A percentile compares a stretch with the other conserved stretches of the same genome.
phyloP scores from a whole-genome alignment of 257 asterid genomes.

The Sherardia arvensis region DNA sequence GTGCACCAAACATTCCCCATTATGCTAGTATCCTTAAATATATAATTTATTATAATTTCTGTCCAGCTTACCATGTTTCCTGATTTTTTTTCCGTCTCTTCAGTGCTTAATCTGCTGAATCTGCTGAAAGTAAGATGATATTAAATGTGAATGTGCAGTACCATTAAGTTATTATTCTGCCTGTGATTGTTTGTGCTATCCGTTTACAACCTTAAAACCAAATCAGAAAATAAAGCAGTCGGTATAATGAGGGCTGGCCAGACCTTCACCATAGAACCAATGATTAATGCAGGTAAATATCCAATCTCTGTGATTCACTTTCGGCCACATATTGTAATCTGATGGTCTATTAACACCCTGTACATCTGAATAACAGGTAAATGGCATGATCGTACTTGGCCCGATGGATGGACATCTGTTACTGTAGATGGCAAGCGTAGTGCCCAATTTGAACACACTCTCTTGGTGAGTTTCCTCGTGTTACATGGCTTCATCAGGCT shows the following conservation, averaged over 20 bases:
- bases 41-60: too few relatives aligned
- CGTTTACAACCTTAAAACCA: slow-evolving; percentile 37
- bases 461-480: slow-evolving; percentile 41
- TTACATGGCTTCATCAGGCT: not conserved
- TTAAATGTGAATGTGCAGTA: too few relatives aligned
- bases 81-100: not conserved
- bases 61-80: not conserved
- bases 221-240: slow-evolving; percentile 90
- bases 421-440: slow-evolving; percentile 95
- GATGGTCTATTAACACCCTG: not conserved
- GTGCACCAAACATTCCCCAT: slow-evolving; percentile 98
- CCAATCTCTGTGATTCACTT: not conserved
- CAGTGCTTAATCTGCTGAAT: not conserved
- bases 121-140: not conserved
- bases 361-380: slow-evolving; percentile 38
- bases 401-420: slow-evolving; percentile 97
- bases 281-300: slow-evolving; percentile 72
- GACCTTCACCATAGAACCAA: slow-evolving; percentile 93
- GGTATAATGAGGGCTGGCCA: slow-evolving; percentile 97
- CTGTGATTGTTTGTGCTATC: not conserved
- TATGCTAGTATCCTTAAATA: slow-evolving; percentile 99
- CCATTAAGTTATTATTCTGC: not conserved
- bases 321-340: not conserved
- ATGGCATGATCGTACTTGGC: slow-evolving; percentile 98
- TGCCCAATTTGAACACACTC: slow-evolving; percentile 95